phyloP scores from a whole-genome alignment of 1,284 basidiomycete species.

The Exobasidium cylindrosporum region DNA sequence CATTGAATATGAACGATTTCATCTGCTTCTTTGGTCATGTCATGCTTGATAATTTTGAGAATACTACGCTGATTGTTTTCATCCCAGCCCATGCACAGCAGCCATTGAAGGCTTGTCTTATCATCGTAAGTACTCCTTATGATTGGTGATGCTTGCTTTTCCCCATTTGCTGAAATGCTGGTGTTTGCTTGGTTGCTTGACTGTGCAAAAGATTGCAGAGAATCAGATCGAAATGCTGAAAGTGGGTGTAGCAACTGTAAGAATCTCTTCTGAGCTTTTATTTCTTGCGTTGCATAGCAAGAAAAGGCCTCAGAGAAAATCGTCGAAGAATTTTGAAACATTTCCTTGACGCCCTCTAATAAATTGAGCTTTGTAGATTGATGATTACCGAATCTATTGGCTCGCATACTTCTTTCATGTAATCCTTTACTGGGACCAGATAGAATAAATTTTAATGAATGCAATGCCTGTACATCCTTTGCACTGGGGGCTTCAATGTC shows the following conservation, averaged over 20 bases:
- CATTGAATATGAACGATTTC: background rate
- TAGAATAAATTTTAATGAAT: background rate
- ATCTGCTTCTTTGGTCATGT: background rate
- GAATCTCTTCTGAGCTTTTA: no score
- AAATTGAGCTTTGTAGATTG: background rate
- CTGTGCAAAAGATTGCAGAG: constrained; percentile 1
- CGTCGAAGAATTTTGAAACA: background rate
- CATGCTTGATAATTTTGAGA: background rate
- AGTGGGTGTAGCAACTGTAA: background rate
- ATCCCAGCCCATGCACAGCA: background rate
- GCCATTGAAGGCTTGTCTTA: background rate
- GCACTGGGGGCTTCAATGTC: background rate
- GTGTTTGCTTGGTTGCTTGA: background rate
- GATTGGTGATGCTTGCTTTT: no score
- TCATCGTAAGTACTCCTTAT: no score
- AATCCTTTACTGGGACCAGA: background rate
- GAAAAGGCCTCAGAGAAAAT: background rate
- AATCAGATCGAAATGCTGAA: background rate
- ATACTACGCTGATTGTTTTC: background rate
- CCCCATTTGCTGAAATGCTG: no score
- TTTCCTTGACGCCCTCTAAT: background rate
- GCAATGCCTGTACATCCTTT: background rate
- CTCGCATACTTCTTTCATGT: background rate
- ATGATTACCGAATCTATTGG: no score
- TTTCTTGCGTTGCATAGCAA: no score